These are phyloP conservation scores for Kregervanrija pseudodelftensis DNA, from an alignment of 805 yeast genomes.

Conservation along the genomic window DNA sequence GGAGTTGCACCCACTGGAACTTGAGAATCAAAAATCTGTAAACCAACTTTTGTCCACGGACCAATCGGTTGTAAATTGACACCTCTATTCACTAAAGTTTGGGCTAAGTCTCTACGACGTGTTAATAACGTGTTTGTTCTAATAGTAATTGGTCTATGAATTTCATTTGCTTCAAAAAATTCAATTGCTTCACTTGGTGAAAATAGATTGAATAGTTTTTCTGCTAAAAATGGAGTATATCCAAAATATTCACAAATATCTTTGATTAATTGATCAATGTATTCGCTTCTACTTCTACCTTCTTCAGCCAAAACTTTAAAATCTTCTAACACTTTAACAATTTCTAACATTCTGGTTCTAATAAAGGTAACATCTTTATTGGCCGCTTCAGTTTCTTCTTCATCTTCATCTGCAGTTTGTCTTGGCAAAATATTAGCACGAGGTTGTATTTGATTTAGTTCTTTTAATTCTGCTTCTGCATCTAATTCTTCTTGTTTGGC, in stretches of 20 bases:
- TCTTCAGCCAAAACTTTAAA: constrained; percentile 76
- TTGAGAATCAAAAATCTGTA: constrained; percentile 95
- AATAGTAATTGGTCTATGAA: constrained; percentile 91
- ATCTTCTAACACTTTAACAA: constrained; percentile 89
- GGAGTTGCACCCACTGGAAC: constrained; percentile 99
- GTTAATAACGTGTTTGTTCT: constrained; percentile 96
- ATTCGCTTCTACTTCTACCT: constrained; percentile 81
- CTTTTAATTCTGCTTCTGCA: constrained; percentile 54
- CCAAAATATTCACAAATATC: constrained; percentile 95
- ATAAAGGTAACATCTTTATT: constrained; percentile 60
- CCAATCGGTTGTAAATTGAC: constrained; percentile 97
- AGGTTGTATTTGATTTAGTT: constrained; percentile 55
- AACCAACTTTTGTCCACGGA: constrained; percentile 95
- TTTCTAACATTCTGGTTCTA: constrained; percentile 92
- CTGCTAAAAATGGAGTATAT: constrained; percentile 85
- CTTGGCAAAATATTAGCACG: constrained; percentile 73
- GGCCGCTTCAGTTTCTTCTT: constrained; percentile 37
- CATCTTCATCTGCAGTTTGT: constrained; percentile 53
- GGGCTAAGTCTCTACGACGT: constrained; percentile 93
- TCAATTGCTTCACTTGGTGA: constrained; percentile 96
- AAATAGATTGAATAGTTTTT: constrained; percentile 84
- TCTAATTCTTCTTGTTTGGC: constrained; percentile 54
- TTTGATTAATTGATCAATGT: constrained; percentile 64
- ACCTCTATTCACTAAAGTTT: constrained; percentile 90
- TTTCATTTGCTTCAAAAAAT: constrained; percentile 97